A percentile compares a stretch with the other conserved stretches of the same genome.
Evolutionary conservation across 495 filamentous ascomycete species (phyloP).

Genomic region (Pseudevernia furfuracea): DNA sequence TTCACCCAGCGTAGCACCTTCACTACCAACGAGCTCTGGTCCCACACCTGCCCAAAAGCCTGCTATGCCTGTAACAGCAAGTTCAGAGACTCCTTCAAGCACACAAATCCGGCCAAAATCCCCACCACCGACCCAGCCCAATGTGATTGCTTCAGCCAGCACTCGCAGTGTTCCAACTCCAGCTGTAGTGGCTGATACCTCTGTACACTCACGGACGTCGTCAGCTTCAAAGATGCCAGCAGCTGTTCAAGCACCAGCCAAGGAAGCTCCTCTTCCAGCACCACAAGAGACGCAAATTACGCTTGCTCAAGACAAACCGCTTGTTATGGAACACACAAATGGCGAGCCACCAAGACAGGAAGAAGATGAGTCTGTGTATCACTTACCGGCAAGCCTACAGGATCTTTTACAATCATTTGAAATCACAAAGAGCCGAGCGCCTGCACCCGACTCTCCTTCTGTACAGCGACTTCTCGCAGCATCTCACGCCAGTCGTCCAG

Average conservation of each 20-base stretch:
- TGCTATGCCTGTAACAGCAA: slow-evolving; percentile 32
- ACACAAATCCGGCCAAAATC: slow-evolving; percentile 41
- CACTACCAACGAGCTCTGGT: slow-evolving; percentile 40
- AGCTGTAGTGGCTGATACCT: slow-evolving; percentile 9
- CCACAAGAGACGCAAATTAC: slow-evolving; percentile 24
- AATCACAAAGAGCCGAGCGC: slow-evolving; percentile 60
- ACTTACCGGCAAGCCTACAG: slow-evolving; percentile 82
- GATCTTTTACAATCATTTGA: slow-evolving; percentile 89
- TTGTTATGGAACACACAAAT: slow-evolving; percentile 42
- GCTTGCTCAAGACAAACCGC: slow-evolving; percentile 6
- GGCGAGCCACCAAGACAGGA: slow-evolving; percentile 46
- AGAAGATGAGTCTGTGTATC: slow-evolving; percentile 81
- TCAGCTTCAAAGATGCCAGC: slow-evolving; percentile 11
- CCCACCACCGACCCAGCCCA: slow-evolving; percentile 40
- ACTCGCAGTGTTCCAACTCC: slow-evolving; percentile 34
- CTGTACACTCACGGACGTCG: slow-evolving; percentile 12
- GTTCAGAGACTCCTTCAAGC: slow-evolving; percentile 33
- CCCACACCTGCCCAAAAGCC: slow-evolving; percentile 37
- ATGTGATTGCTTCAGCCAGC: slow-evolving; percentile 30
- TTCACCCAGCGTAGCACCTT: slow-evolving; percentile 47
- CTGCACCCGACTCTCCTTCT: slow-evolving; percentile 49
- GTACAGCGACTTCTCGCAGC: slow-evolving; percentile 62
- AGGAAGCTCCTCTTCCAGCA: slow-evolving; percentile 31
- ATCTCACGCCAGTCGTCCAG: slow-evolving; percentile 64
- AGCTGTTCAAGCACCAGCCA: slow-evolving; percentile 19